Evolutionary conservation across 2,329 filamentous ascomycete genomes (phyloP), one percentile per base, ranked within the genome.

Genomic region (Westerdykella sp.): DNA sequence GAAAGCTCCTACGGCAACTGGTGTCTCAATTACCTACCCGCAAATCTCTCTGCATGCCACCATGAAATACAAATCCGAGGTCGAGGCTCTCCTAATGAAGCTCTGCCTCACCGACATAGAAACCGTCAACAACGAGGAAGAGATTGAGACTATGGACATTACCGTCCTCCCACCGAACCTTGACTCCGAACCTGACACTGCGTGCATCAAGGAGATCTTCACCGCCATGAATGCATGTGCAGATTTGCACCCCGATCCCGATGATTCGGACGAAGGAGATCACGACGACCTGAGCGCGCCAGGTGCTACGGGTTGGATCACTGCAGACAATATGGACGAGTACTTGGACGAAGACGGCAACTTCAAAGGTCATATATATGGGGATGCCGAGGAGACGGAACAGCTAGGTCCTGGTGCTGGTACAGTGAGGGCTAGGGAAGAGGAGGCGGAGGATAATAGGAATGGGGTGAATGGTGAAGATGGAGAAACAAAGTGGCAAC

Each of bases 241-340:
- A 3, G 84, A 90, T 56, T 69, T 90, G 12, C 82, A 90, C 58
- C 85, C 85, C 0, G 85, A 89, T 54, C 80, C 81, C 0, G 70
- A 72, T n/a, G 70, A 73, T 9, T 78, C 74, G 3, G 79, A 77
- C 1, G 78, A 78, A 1, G 77, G 76, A 0, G 73, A 60, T 6
- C 70, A 67, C 11, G 63, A 57, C 1, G 65, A 66, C 36, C 61
- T 63, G 30, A 80, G 81, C 0, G 78, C 85, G 65, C 84, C 85
- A 0, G 85, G 85, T 1, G 87, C 84, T 39, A 79, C 79, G 0
- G 85, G 85, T 0, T 91, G 86, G 86, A 89, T 97, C 60, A 97
- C 91, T 13, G 85, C 87, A 7, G 91, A 95, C 44, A 97, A 96
- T 57, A 83, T 95, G 63, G 75, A 84, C 50, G 79, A 95, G 54